phyloP scores from a whole-genome alignment of 805 yeast genomes.

The Candida ficus region DNA sequence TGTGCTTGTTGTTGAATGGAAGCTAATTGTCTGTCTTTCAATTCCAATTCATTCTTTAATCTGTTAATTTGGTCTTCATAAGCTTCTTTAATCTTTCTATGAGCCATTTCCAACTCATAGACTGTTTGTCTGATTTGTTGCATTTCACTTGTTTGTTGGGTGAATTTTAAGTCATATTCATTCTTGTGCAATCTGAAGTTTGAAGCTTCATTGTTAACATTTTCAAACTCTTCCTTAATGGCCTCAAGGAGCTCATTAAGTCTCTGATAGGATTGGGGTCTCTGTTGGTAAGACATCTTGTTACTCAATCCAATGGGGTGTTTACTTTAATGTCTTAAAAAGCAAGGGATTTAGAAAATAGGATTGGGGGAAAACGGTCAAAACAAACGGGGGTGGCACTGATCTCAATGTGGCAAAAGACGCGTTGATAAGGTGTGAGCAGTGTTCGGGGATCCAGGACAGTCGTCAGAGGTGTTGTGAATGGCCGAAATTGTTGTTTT shows the following conservation, averaged over 20 bases:
- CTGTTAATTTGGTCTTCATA: slow-evolving; percentile 90
- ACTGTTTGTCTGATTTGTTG: slow-evolving; percentile 92
- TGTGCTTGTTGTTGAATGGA: slow-evolving; percentile 37
- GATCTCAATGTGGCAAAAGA: neutral
- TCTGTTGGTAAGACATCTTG: slow-evolving; percentile 25
- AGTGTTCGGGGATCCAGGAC: too few species aligned
- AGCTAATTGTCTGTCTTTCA: slow-evolving; percentile 57
- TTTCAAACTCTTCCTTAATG: slow-evolving; percentile 85
- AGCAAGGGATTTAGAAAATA: neutral
- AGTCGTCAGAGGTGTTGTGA: too few species aligned
- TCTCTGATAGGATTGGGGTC: slow-evolving; percentile 29
- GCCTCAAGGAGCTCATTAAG: slow-evolving; percentile 85
- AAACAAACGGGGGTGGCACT: neutral
- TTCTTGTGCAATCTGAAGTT: slow-evolving; percentile 85
- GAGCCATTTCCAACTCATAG: slow-evolving; percentile 89
- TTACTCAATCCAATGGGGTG: too few species aligned
- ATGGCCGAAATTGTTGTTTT: neutral
- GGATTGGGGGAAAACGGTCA: neutral
- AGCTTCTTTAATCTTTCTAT: slow-evolving; percentile 90
- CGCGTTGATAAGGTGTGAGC: too few species aligned
- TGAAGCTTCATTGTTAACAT: slow-evolving; percentile 79
- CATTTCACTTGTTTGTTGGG: slow-evolving; percentile 89
- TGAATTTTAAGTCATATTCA: slow-evolving; percentile 84
- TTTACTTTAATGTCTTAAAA: neutral
- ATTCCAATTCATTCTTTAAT: slow-evolving; percentile 80